Evolutionary conservation across 306 rosid species (phyloP).

Genomic region (Acacia acuminata): DNA sequence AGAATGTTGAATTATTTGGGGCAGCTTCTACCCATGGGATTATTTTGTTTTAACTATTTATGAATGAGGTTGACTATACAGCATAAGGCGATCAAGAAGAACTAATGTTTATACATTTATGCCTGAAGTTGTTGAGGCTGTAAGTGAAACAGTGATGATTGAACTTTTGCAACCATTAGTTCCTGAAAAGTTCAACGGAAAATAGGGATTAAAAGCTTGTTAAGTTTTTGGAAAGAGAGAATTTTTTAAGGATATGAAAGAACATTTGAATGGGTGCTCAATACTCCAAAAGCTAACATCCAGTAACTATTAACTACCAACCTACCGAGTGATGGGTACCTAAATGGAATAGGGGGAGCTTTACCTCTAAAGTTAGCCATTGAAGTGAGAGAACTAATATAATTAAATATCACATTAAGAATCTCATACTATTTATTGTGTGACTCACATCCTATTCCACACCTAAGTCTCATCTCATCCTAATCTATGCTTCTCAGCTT

Average conservation of each 20-base stretch:
- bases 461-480: not conserved
- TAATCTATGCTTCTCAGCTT: not conserved
- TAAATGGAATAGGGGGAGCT: not conserved
- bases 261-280: not conserved
- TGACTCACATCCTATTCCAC: not conserved
- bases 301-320: not conserved
- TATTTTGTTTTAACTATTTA: not conserved
- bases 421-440: not conserved
- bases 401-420: not conserved
- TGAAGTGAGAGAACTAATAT: not conserved
- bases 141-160: not conserved
- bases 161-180: not conserved
- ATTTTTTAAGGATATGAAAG: not conserved
- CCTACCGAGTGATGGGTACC: not conserved
- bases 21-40: not conserved
- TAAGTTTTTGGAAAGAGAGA: not conserved
- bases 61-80: not conserved
- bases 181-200: not conserved
- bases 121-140: not conserved
- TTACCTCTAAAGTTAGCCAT: not conserved
- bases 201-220: not conserved
- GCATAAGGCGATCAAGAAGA: not conserved
- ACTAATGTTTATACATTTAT: not conserved
- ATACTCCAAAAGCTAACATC: not conserved
- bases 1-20: not conserved